Evolutionary conservation across 108 stramenopile species (phyloP).

Genomic region (Cyclotella cryptica): DNA sequence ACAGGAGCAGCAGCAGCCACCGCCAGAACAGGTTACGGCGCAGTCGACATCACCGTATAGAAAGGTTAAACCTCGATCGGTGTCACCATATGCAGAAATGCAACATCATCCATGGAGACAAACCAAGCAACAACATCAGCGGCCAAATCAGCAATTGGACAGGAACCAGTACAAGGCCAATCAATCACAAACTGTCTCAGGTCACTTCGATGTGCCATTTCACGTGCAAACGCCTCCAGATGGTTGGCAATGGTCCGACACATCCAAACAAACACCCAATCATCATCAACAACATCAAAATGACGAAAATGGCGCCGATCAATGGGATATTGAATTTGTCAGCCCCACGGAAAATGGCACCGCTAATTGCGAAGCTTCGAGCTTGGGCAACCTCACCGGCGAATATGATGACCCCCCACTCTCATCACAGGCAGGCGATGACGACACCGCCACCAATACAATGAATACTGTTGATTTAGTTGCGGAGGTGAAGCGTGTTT

Average conservation of each 20-base stretch:
- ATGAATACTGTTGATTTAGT: constrained; percentile 50
- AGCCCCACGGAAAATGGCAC: neutral
- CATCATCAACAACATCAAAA: neutral
- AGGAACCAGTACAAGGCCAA: neutral
- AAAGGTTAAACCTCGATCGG: neutral
- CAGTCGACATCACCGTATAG: neutral
- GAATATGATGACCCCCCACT: constrained; percentile 30
- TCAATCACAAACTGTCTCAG: neutral
- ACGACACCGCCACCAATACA: constrained; percentile 43
- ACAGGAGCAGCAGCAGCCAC: neutral
- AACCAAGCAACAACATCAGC: neutral
- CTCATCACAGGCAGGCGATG: constrained; percentile 13
- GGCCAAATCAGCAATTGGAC: constrained; percentile 6
- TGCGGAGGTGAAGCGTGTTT: constrained; percentile 49
- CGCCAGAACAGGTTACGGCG: neutral
- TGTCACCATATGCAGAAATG: neutral
- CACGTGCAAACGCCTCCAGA: too few species aligned
- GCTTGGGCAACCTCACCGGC: constrained; percentile 28
- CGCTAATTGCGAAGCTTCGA: constrained; percentile 4
- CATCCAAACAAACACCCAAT: neutral
- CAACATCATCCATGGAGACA: neutral
- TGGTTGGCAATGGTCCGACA: too few species aligned
- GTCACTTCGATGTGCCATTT: too few species aligned
- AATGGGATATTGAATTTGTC: constrained; percentile 18
- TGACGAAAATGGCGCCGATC: constrained; percentile 20